Conservation (phyloP, 176 grass and related monocot genomes). For the Musa beccarii region DNA sequence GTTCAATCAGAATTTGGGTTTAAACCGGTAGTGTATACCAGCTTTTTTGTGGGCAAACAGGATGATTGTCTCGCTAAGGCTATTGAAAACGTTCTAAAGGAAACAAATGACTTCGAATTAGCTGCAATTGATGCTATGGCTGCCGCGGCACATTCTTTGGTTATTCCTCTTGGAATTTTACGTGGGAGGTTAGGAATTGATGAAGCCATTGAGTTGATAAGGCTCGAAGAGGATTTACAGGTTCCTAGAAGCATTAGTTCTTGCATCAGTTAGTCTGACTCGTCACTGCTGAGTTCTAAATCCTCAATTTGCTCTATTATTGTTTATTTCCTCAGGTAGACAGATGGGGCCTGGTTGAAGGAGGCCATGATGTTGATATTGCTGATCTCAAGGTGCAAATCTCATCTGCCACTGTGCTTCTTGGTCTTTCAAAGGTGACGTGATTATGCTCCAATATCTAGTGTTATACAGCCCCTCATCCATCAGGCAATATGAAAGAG, state of each 20-base stretch:
- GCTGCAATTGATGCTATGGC: conserved; percentile 95
- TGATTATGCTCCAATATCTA: conserved; percentile 6
- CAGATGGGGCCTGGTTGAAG: conserved; percentile 94
- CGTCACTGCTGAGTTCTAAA: not conserved
- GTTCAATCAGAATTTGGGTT: conserved; percentile 69
- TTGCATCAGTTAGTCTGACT: not conserved
- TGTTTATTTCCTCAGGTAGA: conserved; percentile 44
- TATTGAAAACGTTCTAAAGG: conserved; percentile 47
- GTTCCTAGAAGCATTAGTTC: conserved; percentile 27
- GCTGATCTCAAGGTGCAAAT: conserved; percentile 88
- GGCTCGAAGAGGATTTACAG: conserved; percentile 91
- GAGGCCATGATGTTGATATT: conserved; percentile 92
- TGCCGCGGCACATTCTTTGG: conserved; percentile 71
- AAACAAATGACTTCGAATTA: conserved; percentile 59
- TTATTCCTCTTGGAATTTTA: conserved; percentile 78
- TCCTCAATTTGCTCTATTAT: not conserved
- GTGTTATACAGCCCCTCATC: too few species aligned
- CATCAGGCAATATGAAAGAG: too few species aligned
- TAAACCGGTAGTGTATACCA: conserved; percentile 54
- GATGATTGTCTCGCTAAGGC: conserved; percentile 49
- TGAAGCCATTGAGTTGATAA: conserved; percentile 81
- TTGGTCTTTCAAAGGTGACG: conserved; percentile 41
- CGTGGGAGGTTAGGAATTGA: conserved; percentile 57
- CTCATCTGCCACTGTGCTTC: conserved; percentile 72
- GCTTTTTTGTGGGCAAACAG: conserved; percentile 80